Base-by-base conservation (phyloP, 2,329 filamentous ascomycete species). In the Penicillium sclerotigenum region DNA sequence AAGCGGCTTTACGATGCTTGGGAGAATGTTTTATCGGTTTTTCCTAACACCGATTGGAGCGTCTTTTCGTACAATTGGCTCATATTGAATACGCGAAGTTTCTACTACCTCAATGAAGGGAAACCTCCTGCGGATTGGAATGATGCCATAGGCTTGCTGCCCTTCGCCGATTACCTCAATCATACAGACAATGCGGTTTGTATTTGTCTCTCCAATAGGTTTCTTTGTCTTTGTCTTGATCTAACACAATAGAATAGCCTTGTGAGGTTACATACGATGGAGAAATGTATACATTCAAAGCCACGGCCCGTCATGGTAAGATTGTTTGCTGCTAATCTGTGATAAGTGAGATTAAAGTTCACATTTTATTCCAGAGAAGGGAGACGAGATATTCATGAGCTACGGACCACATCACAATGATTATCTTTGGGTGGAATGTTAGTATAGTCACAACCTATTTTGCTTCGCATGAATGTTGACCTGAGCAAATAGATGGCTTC, bases 21-120 rank as follows among this genome's bases (percentile, higher is more conserved):
- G 43, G 29, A 24, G 16, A 22, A 11, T 36, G 18, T 47, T 8
- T 26, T 36, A 36, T 34, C 29, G 8, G 43, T 47, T 4, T 47
- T 47, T 5, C 43, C 43, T 34, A 59, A 71, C 2, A 66, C 71
- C 0, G 66, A 74, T 7, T 74, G 74, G 61, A 59, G 72, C 11
- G 63, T 66, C 3, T 84, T 79, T 60, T 70, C 71, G 6, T 83
- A 84, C 65, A 76, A 78, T 62, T 86, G 83, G 83, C 71, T 82
- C 22, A 78, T 84, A 41, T 77, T 83, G 18, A 83, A 83, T 64
- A 83, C 81, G 2, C 72, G 83, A 59, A 81, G 79, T n/a, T 85
- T 86, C 62, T 83, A 82, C 24, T 26, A 26, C 24, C 24, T 26
- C 24, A 26, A 26, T 7, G 24, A 26, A 26, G 24, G 7, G 24